Evolutionary conservation across 768 basidiomycete species (phyloP), one percentile per base, ranked within the genome.

Genomic region (Russula sp.): DNA sequence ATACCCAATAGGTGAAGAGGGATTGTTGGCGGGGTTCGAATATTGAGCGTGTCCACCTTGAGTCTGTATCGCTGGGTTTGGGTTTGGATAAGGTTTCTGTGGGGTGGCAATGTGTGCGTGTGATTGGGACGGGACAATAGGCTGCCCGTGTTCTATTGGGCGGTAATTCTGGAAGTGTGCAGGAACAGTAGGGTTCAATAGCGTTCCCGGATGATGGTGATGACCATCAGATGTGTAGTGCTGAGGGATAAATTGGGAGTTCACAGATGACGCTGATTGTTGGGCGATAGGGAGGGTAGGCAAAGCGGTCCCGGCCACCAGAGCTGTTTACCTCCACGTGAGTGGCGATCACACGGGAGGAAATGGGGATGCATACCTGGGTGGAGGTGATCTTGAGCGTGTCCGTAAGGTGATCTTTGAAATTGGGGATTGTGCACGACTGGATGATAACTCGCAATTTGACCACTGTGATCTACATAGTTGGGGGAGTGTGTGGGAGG

Each of bases 1-100:
- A n/a, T 67, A 59, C 35, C 61, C 67, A 31, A 67, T 56, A n/a
- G 67, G 66, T 27, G 67, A 47, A 5, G 62, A 54, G n/a, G 62
- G 62, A 34, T 39, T 45, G 35, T 57, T 63, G 61, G 60, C 55
- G 66, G 66, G 49, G 57, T 67, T 67, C 57, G 66, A 62, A 56
- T 61, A 61, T 48, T 59, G 67, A 16, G 62, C 57, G 40, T 57
- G 57, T 27, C 40, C 40, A 3, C 56, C 59, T 18, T 64, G 62
- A 22, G 65, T 42, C 40, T 55, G 61, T 45, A 47, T 53, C 51
- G 52, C 62, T 57, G 56, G 63, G 58, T 56, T 63, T 57, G 56
- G 63, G 58, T 56, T 63, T 39, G 53, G 60, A 55, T 51, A 61
- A 56, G 61, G 58, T 57, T 61, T 56, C 51, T 51, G 62, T 13